Percentiles rank a stretch among this genome's conserved stretches.
Conservation (phyloP, 2,329 filamentous ascomycete species). For the Elsinoe perseae region DNA sequence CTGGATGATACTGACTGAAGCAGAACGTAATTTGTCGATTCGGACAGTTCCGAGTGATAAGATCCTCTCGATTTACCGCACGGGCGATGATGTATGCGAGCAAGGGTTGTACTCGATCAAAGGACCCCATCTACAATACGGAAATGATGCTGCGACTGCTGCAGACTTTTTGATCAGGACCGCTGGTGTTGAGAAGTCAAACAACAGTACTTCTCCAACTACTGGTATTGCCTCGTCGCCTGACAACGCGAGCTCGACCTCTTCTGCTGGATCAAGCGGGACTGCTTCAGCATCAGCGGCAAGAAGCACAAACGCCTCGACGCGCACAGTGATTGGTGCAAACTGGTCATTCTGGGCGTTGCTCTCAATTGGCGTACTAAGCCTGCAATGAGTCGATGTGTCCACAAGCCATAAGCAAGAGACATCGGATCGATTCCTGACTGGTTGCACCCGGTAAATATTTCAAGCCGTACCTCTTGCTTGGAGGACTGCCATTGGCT, state of each 20-base stretch:
- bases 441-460: too few species aligned
- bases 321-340: too few species aligned
- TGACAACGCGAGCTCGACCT: background rate
- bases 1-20: background rate
- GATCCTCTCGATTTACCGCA: background rate
- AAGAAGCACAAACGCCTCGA: too few species aligned
- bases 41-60: background rate
- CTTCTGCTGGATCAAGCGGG: background rate
- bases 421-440: too few species aligned
- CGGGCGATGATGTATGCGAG: slow-evolving; percentile 5
- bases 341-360: too few species aligned
- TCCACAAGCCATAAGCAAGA: too few species aligned
- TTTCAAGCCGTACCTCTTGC: too few species aligned
- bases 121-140: slow-evolving; percentile 1
- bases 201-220: background rate
- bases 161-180: background rate
- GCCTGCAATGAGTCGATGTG: too few species aligned
- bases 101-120: slow-evolving; percentile 1
- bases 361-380: too few species aligned
- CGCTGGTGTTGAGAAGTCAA: background rate
- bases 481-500: too few species aligned
- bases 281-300: too few species aligned
- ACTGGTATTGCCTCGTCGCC: background rate
- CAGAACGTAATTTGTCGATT: slow-evolving; percentile 4
- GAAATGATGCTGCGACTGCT: background rate